Conservation (phyloP, 345 rosid genomes). For the Leavenworthia alabamica region DNA sequence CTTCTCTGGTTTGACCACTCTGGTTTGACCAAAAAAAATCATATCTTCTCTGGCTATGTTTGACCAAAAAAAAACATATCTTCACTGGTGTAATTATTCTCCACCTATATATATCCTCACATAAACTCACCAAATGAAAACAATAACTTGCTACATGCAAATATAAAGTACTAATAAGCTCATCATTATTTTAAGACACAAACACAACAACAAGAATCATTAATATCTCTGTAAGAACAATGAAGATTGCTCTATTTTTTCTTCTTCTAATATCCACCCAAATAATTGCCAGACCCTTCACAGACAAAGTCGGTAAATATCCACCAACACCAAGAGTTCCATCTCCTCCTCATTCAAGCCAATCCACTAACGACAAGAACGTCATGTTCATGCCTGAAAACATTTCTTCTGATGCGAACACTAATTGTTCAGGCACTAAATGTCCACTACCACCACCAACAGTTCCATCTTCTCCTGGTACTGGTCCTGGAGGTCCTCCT, state of each 20-base stretch:
- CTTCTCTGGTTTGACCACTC: no score
- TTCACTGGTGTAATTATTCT: background rate
- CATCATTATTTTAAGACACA: background rate
- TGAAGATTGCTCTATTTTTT: background rate
- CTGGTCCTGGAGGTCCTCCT: no score
- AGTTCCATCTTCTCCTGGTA: no score
- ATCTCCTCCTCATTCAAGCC: background rate
- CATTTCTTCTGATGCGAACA: background rate
- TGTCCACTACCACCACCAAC: no score
- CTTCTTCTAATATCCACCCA: background rate
- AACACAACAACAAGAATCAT: background rate
- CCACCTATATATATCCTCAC: background rate
- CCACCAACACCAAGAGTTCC: background rate
- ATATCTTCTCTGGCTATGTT: background rate
- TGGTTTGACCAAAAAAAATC: no score
- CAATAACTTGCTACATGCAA: background rate
- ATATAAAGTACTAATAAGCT: background rate
- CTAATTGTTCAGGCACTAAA: no score
- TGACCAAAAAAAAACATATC: no score
- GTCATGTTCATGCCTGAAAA: background rate
- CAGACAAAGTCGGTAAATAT: background rate
- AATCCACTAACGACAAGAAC: background rate
- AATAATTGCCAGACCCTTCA: background rate
- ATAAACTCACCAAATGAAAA: background rate
- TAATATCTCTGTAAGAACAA: background rate